phyloP scores from a whole-genome alignment of 2,329 filamentous ascomycete genomes.

The Aspergillus ruber region DNA sequence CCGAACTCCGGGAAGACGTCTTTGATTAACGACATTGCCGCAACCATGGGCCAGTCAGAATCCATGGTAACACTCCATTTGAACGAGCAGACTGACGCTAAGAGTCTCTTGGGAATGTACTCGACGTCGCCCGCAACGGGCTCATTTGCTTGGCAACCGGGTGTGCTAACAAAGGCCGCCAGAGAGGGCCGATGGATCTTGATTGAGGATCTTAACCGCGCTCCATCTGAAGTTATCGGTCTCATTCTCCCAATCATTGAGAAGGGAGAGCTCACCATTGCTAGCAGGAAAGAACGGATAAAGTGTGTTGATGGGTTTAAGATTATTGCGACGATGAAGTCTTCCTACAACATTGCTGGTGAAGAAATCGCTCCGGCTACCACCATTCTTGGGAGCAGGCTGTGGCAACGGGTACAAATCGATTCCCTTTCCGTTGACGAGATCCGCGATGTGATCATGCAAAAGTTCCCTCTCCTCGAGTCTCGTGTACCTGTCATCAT shows the following conservation, averaged over 20 bases:
- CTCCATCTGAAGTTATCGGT: constrained; percentile 90
- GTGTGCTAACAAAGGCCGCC: constrained; percentile 88
- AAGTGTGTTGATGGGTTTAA: constrained; percentile 78
- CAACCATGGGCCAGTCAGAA: constrained; percentile 68
- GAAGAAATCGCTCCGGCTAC: constrained; percentile 62
- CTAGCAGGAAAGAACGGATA: constrained; percentile 79
- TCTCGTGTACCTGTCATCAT: constrained; percentile 52
- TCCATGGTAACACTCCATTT: constrained; percentile 90
- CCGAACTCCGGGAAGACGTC: constrained; percentile 89
- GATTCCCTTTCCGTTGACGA: constrained; percentile 61
- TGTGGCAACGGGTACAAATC: constrained; percentile 77
- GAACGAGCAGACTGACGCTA: constrained; percentile 97
- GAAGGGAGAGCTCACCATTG: constrained; percentile 80
- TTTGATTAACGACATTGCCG: constrained; percentile 73
- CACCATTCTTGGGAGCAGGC: constrained; percentile 70
- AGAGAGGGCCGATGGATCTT: constrained; percentile 93
- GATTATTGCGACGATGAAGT: constrained; percentile 86
- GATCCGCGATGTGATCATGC: constrained; percentile 64
- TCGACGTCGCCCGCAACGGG: constrained; percentile 81
- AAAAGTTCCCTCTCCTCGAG: constrained; percentile 63
- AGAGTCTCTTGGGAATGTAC: constrained; percentile 91
- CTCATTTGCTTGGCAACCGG: constrained; percentile 85
- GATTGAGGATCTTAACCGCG: constrained; percentile 92
- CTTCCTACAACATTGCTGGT: constrained; percentile 57
- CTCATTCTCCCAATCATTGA: constrained; percentile 89